Base-by-base conservation (phyloP, 805 yeast species). In the Ogataea nakhonphanomensis region DNA sequence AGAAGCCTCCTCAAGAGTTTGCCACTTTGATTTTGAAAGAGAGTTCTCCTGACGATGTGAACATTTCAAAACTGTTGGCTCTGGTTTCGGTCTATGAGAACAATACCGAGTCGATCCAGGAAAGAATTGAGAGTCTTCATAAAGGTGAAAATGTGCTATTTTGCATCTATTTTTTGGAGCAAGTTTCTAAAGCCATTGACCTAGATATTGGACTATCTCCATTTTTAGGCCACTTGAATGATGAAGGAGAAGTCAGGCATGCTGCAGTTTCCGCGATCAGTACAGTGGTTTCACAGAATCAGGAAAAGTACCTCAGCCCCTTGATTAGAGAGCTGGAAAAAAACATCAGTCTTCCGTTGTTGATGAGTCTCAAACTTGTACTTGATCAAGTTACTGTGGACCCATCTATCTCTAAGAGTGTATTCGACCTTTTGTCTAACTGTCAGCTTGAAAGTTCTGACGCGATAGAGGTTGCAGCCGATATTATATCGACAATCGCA, bases 201-300 rank as follows among this genome's bases (percentile, higher is more conserved):
- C 49, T 71, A 26, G 52, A 59, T 4, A 49, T 66, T 14, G 56
- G 65, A 3, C 49, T 72, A 21, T 65, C 59, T 1, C 62, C 69
- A 12, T 78, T 48, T 57, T 59, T 48, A 43, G 40, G 13, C 51
- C 62, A 43, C 54, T 70, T 44, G 15, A 54, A 53, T 8, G 49
- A 48, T 4, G 20, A 43, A 2, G 56, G 65, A 8, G 72, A 70
- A 26, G 53, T 72, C 5, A 67, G 67, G 38, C 46, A 65, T 7
- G 74, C 75, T 15, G 70, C 83, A 1, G 73, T 83, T 1, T 69
- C 71, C 35, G 67, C 81, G 0, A 54, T 79, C 22, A 83, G 85
- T 1, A 67, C 71, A 9, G 55, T 76, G 17, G 64, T 74, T 8
- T 60, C 71, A 3, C 60, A 61, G 26, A 64, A 75, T 44, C 51